Evolutionary conservation across 768 basidiomycete genomes (phyloP).

Genomic region (Amanita polypyramis): DNA sequence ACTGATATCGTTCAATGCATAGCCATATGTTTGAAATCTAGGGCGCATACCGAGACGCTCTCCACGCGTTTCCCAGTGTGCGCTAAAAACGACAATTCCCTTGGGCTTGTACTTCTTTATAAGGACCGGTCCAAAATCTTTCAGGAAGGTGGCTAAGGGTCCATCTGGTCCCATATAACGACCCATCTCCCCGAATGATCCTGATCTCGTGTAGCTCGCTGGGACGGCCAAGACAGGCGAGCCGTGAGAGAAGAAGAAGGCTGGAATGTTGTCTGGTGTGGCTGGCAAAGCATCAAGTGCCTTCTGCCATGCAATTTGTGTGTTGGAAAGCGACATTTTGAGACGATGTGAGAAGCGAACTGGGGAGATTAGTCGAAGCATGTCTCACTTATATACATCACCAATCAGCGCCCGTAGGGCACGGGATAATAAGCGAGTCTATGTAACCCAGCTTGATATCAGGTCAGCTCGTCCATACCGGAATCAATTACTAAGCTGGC

Average conservation of each 20-base stretch:
- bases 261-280: slow-evolving; percentile 51
- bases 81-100: slow-evolving; percentile 75
- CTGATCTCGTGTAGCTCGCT: slow-evolving; percentile 12
- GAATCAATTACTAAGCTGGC: too few species aligned
- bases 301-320: slow-evolving; percentile 32
- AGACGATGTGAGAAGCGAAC: too few species aligned
- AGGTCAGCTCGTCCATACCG: too few species aligned
- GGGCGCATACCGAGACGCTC: slow-evolving; percentile 41
- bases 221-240: slow-evolving; percentile 39
- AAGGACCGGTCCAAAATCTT: slow-evolving; percentile 53
- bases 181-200: too few species aligned
- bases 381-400: not conserved
- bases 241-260: slow-evolving; percentile 72
- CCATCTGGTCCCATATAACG: slow-evolving; percentile 36
- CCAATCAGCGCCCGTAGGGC: not conserved
- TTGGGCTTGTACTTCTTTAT: slow-evolving; percentile 65
- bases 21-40: not conserved
- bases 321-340: slow-evolving; percentile 1
- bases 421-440: not conserved
- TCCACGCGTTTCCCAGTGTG: slow-evolving; percentile 65
- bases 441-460: too few species aligned
- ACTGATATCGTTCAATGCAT: slow-evolving; percentile 21
- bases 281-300: slow-evolving; percentile 46
- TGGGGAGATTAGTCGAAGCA: not conserved
- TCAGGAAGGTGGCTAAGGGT: slow-evolving; percentile 46